These are phyloP conservation scores for Fusarium haematococcum DNA, from an alignment of 2,329 filamentous ascomycete species.

Conservation along the genomic window DNA sequence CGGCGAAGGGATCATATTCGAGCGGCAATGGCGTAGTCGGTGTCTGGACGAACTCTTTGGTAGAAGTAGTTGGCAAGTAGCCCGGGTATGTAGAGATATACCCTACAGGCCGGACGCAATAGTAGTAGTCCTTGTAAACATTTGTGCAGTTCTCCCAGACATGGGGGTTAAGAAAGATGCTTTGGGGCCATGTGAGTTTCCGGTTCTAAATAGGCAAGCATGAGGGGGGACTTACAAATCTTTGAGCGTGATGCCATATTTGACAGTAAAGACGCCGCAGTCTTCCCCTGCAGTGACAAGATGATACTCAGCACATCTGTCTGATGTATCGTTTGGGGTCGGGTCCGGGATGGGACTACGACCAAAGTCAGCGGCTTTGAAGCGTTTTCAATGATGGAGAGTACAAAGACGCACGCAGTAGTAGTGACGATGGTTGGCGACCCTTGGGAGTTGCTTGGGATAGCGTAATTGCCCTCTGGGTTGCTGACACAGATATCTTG, in stretches of 20 bases:
- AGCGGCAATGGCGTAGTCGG: not conserved
- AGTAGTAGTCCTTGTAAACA: slow-evolving; percentile 12
- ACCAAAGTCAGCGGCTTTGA: not conserved
- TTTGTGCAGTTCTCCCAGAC: slow-evolving; percentile 21
- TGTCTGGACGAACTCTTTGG: not conserved
- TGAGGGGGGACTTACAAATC: not conserved
- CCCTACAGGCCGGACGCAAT: slow-evolving; percentile 17
- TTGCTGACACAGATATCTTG: not conserved
- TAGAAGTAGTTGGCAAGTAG: not conserved
- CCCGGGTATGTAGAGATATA: not conserved
- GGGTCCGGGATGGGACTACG: not conserved
- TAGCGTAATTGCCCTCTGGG: not conserved
- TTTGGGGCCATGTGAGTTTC: not conserved
- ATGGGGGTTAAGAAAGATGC: not conserved
- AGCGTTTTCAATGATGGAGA: not conserved
- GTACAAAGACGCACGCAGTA: not conserved
- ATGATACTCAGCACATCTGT: slow-evolving; percentile 12
- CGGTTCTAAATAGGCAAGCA: not conserved
- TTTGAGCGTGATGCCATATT: slow-evolving; percentile 6
- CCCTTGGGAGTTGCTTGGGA: not conserved
- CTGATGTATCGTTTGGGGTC: slow-evolving; percentile 1
- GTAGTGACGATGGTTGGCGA: not conserved
- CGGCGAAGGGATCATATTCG: not conserved
- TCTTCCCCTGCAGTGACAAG: slow-evolving; percentile 1
- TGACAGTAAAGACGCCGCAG: slow-evolving; percentile 4